A percentile compares a stretch with the other conserved stretches of the same genome.
These are phyloP conservation scores for Ogataea polymorpha DNA, from an alignment of 805 yeast species.

Conservation along the genomic window DNA sequence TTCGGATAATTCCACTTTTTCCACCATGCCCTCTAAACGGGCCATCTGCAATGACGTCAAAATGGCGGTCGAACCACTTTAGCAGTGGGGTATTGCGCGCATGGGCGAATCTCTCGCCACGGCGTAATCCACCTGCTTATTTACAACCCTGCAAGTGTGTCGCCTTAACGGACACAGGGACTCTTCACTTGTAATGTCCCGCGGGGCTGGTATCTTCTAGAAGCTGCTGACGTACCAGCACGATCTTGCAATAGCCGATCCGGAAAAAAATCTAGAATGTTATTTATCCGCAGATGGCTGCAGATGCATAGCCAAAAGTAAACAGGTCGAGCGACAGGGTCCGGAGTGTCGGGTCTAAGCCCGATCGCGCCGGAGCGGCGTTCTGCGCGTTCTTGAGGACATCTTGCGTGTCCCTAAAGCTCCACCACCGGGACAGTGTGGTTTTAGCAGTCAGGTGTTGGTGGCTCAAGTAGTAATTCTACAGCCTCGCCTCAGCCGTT, in stretches of 20 bases:
- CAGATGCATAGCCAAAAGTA: neutral
- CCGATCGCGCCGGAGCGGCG: neutral
- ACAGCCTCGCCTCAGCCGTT: too few species aligned
- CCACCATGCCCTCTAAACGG: neutral
- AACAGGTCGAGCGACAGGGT: neutral
- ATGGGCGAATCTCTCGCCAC: neutral
- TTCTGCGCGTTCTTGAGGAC: too few species aligned
- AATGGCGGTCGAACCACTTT: neutral
- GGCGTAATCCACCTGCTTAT: neutral
- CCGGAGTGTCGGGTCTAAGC: neutral
- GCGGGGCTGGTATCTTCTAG: too few species aligned
- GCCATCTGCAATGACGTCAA: neutral
- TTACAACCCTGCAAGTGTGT: too few species aligned
- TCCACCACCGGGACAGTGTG: too few species aligned
- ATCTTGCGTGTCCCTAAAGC: too few species aligned
- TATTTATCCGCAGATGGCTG: neutral
- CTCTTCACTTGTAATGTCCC: too few species aligned
- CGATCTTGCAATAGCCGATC: neutral
- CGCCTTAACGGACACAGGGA: too few species aligned
- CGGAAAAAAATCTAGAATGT: neutral
- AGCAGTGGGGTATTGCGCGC: neutral
- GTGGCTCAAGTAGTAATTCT: too few species aligned
- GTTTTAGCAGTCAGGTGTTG: too few species aligned
- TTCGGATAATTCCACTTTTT: slow-evolving; percentile 7
- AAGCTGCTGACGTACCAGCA: too few species aligned